Percentiles rank a stretch among this genome's conserved stretches.
Evolutionary conservation across 2,329 filamentous ascomycete species (phyloP).

Genomic region (Colletotrichum sp.): DNA sequence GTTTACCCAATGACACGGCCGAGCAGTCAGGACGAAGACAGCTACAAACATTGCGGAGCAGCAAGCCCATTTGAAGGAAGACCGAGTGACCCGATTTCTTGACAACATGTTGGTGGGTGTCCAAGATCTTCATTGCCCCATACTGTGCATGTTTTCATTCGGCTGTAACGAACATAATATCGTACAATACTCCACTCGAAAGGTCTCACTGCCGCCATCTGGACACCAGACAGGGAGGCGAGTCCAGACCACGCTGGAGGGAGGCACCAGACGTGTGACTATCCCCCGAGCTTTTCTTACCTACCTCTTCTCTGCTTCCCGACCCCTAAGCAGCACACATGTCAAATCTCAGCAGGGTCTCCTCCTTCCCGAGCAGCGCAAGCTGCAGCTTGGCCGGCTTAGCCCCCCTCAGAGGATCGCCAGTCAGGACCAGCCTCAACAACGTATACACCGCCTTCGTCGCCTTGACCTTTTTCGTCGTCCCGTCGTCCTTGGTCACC

Average conservation of each 20-base stretch:
- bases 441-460: conserved; percentile 11
- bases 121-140: background rate
- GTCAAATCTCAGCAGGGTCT: conserved; percentile 19
- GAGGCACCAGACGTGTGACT: background rate
- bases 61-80: background rate
- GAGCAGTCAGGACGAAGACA: background rate
- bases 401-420: conserved; percentile 8
- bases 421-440: conserved; percentile 16
- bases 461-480: background rate
- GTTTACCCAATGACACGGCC: background rate
- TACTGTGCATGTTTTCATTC: background rate
- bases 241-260: background rate
- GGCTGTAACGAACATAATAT: background rate
- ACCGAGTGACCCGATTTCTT: background rate
- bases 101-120: background rate
- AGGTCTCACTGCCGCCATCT: background rate
- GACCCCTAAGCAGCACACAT: background rate
- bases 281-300: background rate
- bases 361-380: conserved; percentile 13
- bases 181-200: background rate
- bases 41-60: background rate
- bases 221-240: background rate
- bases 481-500: background rate
- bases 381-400: conserved; percentile 25
- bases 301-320: background rate